Percentiles rank a stretch among this genome's conserved stretches.
phyloP scores from a whole-genome alignment of 2,329 filamentous ascomycete species.

The Alternaria gaisen region DNA sequence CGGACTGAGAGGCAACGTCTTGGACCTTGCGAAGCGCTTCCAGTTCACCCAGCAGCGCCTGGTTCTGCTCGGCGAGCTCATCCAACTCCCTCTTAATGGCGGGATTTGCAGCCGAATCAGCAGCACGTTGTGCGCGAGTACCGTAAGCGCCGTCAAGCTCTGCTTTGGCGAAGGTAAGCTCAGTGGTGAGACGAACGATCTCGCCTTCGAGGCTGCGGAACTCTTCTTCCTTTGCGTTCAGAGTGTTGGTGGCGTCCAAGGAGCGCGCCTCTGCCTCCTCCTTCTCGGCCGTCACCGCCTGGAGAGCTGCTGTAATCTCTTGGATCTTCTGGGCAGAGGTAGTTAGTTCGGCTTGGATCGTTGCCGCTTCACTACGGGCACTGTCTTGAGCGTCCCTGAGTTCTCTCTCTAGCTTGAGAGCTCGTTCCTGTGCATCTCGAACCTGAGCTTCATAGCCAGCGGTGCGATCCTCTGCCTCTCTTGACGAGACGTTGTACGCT shows the following conservation, averaged over 20 bases:
- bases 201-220: conserved; percentile 64
- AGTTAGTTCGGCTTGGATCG: conserved; percentile 49
- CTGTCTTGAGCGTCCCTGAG: conserved; percentile 46
- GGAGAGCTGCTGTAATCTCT: conserved; percentile 36
- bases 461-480: conserved; percentile 34
- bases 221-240: conserved; percentile 48
- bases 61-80: conserved; percentile 58
- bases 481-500: conserved; percentile 30
- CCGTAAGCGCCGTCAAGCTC: conserved; percentile 97
- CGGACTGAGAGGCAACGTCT: conserved; percentile 47
- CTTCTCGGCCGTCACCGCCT: conserved; percentile 39
- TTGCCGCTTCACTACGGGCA: conserved; percentile 44
- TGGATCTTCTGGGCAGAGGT: conserved; percentile 47
- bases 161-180: conserved; percentile 88
- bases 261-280: conserved; percentile 45
- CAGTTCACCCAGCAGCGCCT: conserved; percentile 54
- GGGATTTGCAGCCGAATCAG: conserved; percentile 67
- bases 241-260: conserved; percentile 36
- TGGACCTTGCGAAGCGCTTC: conserved; percentile 53
- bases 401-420: conserved; percentile 45
- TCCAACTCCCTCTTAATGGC: conserved; percentile 69
- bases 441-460: conserved; percentile 45
- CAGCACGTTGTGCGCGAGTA: conserved; percentile 71
- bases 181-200: conserved; percentile 72
- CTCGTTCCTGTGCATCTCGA: conserved; percentile 43